These are phyloP conservation scores for Emergomyces orientalis DNA, from an alignment of 2,329 filamentous ascomycete species.

Conservation along the genomic window DNA sequence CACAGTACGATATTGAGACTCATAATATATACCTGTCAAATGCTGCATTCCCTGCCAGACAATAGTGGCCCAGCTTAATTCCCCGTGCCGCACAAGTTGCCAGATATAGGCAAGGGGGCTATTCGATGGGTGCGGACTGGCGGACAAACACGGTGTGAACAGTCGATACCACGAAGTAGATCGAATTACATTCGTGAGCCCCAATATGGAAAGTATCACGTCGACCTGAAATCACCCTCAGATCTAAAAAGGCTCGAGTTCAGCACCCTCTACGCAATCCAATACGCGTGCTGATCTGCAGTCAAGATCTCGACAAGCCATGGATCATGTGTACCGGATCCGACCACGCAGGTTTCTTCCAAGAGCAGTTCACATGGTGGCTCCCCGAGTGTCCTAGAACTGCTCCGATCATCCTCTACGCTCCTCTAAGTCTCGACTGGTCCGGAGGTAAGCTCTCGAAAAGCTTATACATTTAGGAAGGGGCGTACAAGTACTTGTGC, in stretches of 20 bases:
- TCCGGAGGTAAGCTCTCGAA: background rate
- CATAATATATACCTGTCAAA: background rate
- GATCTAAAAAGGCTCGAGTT: background rate
- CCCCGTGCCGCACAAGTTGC: background rate
- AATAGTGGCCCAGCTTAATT: background rate
- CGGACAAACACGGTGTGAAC: constrained; percentile 17
- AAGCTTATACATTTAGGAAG: background rate
- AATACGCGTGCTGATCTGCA: background rate
- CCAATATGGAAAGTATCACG: background rate
- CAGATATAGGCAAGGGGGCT: constrained; percentile 12
- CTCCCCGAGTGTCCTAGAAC: constrained; percentile 1
- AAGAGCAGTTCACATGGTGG: constrained; percentile 13
- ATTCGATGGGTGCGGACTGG: constrained; percentile 15
- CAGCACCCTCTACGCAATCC: background rate
- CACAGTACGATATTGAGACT: background rate
- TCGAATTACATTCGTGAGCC: background rate
- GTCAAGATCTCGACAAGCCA: background rate
- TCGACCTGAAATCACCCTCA: background rate
- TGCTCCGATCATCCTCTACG: background rate
- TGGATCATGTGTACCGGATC: constrained; percentile 14
- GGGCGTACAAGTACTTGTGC: background rate
- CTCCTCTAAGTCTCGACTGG: background rate
- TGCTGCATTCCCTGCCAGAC: background rate
- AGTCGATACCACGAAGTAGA: constrained; percentile 12
- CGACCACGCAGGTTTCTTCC: constrained; percentile 16